A percentile compares a stretch with the other conserved stretches of the same genome.
Evolutionary conservation across 2,329 filamentous ascomycete species (phyloP).

Genomic region (Venturia effusa): DNA sequence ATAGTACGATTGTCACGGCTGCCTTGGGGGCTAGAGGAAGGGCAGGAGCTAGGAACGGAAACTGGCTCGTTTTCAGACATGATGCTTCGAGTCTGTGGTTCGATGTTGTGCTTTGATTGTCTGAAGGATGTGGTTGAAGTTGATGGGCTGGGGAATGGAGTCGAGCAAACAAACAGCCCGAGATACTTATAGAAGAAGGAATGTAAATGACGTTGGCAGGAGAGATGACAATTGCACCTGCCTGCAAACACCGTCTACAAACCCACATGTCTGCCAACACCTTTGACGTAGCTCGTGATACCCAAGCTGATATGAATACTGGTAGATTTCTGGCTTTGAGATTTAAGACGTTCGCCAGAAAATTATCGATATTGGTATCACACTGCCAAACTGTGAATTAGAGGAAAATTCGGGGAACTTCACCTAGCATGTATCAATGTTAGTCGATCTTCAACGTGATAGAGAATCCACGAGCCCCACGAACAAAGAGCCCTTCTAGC

Average conservation of each 20-base stretch:
- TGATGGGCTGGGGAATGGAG: background rate
- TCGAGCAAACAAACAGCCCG: background rate
- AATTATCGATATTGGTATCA: background rate
- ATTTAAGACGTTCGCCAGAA: background rate
- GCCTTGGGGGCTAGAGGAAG: conserved; percentile 16
- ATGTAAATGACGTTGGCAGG: background rate
- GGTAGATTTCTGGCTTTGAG: too few species aligned
- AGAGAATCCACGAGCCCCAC: background rate
- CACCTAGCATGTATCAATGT: too few species aligned
- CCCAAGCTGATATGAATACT: too few species aligned
- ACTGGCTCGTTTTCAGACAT: background rate
- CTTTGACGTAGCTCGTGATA: too few species aligned
- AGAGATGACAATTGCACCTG: background rate
- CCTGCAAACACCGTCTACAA: background rate
- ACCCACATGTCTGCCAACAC: background rate
- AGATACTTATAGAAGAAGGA: background rate
- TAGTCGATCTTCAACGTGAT: too few species aligned
- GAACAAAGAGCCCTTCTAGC: background rate
- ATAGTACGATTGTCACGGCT: background rate
- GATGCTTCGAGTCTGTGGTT: background rate
- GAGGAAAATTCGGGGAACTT: too few species aligned
- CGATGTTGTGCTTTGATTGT: background rate
- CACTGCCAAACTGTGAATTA: too few species aligned
- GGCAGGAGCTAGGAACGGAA: background rate
- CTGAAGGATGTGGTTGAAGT: background rate